Percentiles rank a stretch among this genome's conserved stretches.
phyloP scores from a whole-genome alignment of 371 early-diverging fungal genomes.

The Dichotomocladium elegans region DNA sequence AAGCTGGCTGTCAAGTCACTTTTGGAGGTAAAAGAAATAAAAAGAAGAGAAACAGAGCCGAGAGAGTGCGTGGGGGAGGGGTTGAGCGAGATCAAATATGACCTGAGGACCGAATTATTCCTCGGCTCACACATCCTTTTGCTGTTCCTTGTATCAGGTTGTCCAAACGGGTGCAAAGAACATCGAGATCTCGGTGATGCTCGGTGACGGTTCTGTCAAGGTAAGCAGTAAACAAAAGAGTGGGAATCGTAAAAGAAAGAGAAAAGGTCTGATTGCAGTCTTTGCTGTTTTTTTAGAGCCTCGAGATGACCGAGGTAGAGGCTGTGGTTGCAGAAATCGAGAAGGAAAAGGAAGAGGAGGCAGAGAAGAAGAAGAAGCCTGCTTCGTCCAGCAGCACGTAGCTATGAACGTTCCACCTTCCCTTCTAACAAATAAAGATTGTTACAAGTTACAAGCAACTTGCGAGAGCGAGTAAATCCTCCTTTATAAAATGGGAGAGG shows the following conservation, averaged over 20 bases:
- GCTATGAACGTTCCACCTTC: too few species aligned
- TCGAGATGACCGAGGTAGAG: constrained; percentile 83
- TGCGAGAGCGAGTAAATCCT: too few species aligned
- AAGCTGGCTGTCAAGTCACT: constrained; percentile 91
- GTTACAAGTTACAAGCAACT: too few species aligned
- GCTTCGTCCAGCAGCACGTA: constrained; percentile 27
- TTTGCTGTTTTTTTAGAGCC: constrained; percentile 56
- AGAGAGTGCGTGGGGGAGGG: background rate
- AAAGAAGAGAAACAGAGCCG: too few species aligned
- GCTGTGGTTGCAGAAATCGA: constrained; percentile 83
- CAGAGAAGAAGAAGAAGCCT: constrained; percentile 71
- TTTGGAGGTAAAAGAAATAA: too few species aligned
- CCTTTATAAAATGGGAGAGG: too few species aligned
- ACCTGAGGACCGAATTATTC: background rate
- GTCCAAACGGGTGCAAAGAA: constrained; percentile 99
- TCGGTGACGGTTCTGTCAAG: constrained; percentile 62
- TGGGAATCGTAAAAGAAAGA: too few species aligned
- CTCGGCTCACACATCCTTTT: too few species aligned
- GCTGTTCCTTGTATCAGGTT: constrained; percentile 52
- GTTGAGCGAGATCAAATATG: background rate
- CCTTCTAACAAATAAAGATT: too few species aligned
- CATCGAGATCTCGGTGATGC: constrained; percentile 95
- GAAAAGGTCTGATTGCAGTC: background rate
- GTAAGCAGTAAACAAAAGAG: constrained; percentile 31
- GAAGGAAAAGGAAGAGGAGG: constrained; percentile 91